Percentiles rank a stretch among this genome's conserved stretches.
Conservation (phyloP, 2,329 filamentous ascomycete species). For the Clarireedia paspali region DNA sequence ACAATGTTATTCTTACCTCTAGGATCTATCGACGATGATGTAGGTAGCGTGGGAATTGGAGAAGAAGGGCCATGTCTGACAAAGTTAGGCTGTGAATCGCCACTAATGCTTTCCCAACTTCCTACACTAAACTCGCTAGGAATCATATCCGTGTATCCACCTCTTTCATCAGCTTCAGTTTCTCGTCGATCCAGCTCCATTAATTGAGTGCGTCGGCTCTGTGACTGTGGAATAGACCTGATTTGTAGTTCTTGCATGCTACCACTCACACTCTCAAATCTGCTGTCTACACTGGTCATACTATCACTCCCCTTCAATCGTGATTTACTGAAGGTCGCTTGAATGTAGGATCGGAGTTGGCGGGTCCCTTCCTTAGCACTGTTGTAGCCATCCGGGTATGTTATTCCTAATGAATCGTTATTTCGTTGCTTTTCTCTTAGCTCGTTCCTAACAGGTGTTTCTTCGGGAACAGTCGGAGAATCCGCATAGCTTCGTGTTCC, state of each 20-base stretch:
- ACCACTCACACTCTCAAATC: constrained; percentile 21
- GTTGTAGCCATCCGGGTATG: constrained; percentile 20
- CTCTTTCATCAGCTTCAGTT: background rate
- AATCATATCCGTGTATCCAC: background rate
- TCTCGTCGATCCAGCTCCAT: constrained; percentile 3
- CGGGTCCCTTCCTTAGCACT: constrained; percentile 24
- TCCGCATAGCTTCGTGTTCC: constrained; percentile 19
- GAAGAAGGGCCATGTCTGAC: background rate
- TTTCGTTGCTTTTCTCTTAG: constrained; percentile 10
- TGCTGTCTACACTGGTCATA: constrained; percentile 18
- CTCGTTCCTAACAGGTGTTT: constrained; percentile 12
- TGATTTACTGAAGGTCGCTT: constrained; percentile 13
- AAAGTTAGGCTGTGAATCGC: constrained; percentile 8
- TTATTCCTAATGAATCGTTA: constrained; percentile 15
- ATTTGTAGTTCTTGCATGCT: constrained; percentile 12
- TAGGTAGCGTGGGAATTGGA: background rate
- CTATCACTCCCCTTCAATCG: constrained; percentile 16
- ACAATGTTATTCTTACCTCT: background rate
- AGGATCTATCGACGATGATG: background rate
- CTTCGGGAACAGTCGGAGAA: constrained; percentile 24
- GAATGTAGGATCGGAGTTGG: constrained; percentile 21
- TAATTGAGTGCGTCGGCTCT: constrained; percentile 6
- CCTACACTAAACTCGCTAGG: background rate
- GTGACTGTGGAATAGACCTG: background rate
- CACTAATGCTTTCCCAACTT: constrained; percentile 4